Evolutionary conservation across 805 yeast species (phyloP), one percentile per base, ranked within the genome.

Genomic region (Vanderwaltozyma tropicalis): DNA sequence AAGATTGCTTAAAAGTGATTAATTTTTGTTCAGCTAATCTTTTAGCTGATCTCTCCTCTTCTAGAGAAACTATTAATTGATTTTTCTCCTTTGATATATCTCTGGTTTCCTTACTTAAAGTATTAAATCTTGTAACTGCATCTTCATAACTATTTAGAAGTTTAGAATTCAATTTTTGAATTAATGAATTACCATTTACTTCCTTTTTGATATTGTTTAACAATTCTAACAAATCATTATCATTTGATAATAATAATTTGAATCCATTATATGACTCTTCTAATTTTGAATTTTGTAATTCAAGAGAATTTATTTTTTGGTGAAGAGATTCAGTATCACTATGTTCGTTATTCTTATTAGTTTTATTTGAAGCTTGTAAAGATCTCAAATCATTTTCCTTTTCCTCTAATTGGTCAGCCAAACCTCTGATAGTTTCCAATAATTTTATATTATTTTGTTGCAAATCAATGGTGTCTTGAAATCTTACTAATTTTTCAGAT

Each of bases 381-480:
- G 3, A 69, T 62, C 14, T 68, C 64, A 29, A 41, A n/a, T 25
- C 26, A 19, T 57, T 48, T 48, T 81, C 94, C 30, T 72, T 72
- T 4, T 55, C 57, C 52, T 87, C 96, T 38, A 87, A 63, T 49
- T 76, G 74, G 27, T 69, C 66, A 7, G 88, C 89, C 20, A 86
- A 62, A 40, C 73, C 72, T 44, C 31, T 50, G 0, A 82, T 74
- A 3, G 80, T 72, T 18, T 66, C 62, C 25, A 87, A 61, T 21
- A 89, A 65, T 33, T 84, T 80, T 43, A 77, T 74, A 53, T 89
- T 89, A 58, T 78, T 80, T 34, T 69, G 61, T 48, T 84, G 82
- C 35, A 89, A 63, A 38, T 84, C 94, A 11, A 71, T 64, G 12
- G 83, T 68, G 50, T 71, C 71, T 32, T 69, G 72, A 61, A 88